Conservation (phyloP, 2,329 filamentous ascomycete genomes). For the Trichoderma lentiforme region DNA sequence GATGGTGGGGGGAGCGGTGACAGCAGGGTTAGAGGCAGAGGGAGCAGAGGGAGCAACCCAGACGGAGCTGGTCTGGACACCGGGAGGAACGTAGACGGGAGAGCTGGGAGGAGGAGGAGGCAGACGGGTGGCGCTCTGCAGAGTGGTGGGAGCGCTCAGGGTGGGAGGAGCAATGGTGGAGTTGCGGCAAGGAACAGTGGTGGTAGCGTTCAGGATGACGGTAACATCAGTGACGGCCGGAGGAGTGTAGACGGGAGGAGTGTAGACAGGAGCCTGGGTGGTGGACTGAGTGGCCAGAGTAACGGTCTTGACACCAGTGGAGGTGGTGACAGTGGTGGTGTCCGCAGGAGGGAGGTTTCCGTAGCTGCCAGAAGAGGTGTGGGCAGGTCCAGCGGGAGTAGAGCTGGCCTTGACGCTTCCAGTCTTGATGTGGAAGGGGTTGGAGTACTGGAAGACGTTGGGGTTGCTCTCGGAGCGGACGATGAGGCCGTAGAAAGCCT, state of each 20-base stretch:
- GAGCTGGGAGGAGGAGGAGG: conserved; percentile 26
- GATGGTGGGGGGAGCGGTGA: conserved; percentile 25
- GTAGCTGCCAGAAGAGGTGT: conserved; percentile 18
- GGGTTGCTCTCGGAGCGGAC: conserved; percentile 48
- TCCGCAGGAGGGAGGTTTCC: background rate
- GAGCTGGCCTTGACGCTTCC: conserved; percentile 3
- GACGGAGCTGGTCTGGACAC: conserved; percentile 21
- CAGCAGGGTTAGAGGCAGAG: conserved; percentile 22
- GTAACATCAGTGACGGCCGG: conserved; percentile 22
- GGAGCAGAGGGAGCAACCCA: conserved; percentile 25
- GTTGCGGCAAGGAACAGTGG: conserved; percentile 29
- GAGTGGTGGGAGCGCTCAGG: conserved; percentile 25
- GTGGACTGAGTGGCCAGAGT: conserved; percentile 27
- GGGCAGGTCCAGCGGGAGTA: conserved; percentile 17
- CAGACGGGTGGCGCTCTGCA: conserved; percentile 24
- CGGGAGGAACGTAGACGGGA: conserved; percentile 23
- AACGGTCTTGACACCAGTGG: conserved; percentile 31
- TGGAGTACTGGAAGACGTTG: conserved; percentile 58
- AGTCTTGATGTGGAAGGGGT: conserved; percentile 54
- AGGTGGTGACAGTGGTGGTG: conserved; percentile 30
- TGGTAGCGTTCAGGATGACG: conserved; percentile 20
- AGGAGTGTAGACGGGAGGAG: conserved; percentile 4
- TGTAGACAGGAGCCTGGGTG: conserved; percentile 21
- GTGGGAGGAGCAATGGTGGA: conserved; percentile 20
- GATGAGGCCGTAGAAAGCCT: conserved; percentile 55